Evolutionary conservation across 305 asterid species (phyloP).

Genomic region (Withania somnifera): DNA sequence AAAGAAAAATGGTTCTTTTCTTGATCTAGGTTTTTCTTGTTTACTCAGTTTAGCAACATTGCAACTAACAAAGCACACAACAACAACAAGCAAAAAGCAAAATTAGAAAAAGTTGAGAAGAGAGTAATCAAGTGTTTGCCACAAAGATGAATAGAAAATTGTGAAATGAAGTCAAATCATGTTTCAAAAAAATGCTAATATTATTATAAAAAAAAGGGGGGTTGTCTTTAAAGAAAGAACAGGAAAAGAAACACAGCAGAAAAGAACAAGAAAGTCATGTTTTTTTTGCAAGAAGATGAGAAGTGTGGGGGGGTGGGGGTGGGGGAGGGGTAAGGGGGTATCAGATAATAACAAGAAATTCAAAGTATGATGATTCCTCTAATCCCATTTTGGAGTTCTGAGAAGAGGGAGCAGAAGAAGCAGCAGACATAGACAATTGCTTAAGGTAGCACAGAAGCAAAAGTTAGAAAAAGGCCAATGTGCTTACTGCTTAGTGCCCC

Average conservation of each 20-base stretch:
- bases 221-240: slow-evolving; percentile 36
- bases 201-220: slow-evolving; percentile 22
- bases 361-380: slow-evolving; percentile 86
- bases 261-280: slow-evolving; percentile 21
- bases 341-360: slow-evolving; percentile 82
- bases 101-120: slow-evolving; percentile 7
- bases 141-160: slow-evolving; percentile 4
- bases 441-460: slow-evolving; percentile 51
- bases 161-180: slow-evolving; percentile 24
- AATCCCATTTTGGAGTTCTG: slow-evolving; percentile 65
- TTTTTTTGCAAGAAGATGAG: neutral
- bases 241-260: slow-evolving; percentile 6
- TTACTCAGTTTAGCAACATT: slow-evolving; percentile 24
- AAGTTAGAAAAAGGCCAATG: slow-evolving; percentile 63
- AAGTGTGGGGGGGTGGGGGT: no score
- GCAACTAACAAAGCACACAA: neutral
- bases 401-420: slow-evolving; percentile 38
- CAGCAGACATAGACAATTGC: slow-evolving; percentile 79
- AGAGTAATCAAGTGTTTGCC: slow-evolving; percentile 5
- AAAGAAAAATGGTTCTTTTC: neutral
- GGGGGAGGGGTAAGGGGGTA: slow-evolving; percentile 10
- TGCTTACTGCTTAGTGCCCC: slow-evolving; percentile 35
- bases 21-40: neutral
- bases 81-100: neutral
- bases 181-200: slow-evolving; percentile 4